Base-by-base conservation (phyloP, 2,329 filamentous ascomycete species). In the Fonsecaea erecta region DNA sequence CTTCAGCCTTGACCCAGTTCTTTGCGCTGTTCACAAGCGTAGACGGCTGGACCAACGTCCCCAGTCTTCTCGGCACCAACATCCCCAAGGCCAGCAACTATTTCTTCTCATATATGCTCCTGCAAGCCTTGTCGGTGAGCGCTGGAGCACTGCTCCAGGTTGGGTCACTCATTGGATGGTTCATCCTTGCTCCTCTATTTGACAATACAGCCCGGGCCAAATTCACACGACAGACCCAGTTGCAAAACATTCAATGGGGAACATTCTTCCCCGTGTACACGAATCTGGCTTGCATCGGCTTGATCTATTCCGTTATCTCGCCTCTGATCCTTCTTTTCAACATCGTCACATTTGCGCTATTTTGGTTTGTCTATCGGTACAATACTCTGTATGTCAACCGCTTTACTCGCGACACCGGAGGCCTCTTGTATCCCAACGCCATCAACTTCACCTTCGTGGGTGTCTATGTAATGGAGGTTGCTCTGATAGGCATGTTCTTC, bases 41-140 rank as follows among this genome's bases (percentile, higher is more conserved):
- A 11, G 81, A 90, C 2, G 77, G 86, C 37, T 83, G 91, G 52
- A 88, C 92, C n/a, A 84, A 83, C 40, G 86, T 96, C 63, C 86
- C 95, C 0, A 77, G 86, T 18, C 83, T 90, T 0, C 80, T 99
- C 30, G 94, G 94, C 0, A 76, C 82, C 11, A 95, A 93, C 66
- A 81, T 99, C 4, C 95, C 95, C 1, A 90, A 87, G 71, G 90
- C 93, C 0, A 90, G 92, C 71, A 97, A 97, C 75, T 99, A 98
- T 78, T 99, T 98, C 82, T 98, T 97, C 83, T 94, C 92, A 0
- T 99, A 99, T 84, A 93, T 99, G 88, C 90, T 97, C 75, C 88
- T 99, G 9, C 95, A 98, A 74, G 92, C 93, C 0, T 84, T 98
- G 72, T 93, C 92, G 68, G 93, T 92, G 68, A 97, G 93, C 76